Conservation (phyloP, 208 protist genomes). For the Crithidia bombi region DNA sequence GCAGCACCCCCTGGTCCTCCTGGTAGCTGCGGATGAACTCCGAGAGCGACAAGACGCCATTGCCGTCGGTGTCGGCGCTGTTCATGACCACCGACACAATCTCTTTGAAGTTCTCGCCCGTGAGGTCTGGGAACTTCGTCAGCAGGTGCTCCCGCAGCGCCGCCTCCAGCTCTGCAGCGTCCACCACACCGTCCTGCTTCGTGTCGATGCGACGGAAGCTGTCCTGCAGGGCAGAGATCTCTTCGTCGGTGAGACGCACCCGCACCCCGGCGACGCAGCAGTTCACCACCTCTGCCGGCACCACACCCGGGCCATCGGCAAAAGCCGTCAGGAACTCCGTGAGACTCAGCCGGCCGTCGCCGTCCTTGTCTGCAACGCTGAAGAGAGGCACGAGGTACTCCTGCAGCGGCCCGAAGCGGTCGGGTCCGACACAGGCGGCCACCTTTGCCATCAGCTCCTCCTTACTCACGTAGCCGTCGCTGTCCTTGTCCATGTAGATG, state of each 20-base stretch:
- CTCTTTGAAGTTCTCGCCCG: slow-evolving; percentile 64
- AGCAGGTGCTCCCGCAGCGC: slow-evolving; percentile 61
- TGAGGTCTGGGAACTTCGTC: slow-evolving; percentile 67
- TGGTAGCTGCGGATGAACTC: slow-evolving; percentile 90
- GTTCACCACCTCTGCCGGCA: slow-evolving; percentile 88
- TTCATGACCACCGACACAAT: slow-evolving; percentile 79
- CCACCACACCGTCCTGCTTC: slow-evolving; percentile 75
- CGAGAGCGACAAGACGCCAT: slow-evolving; percentile 74
- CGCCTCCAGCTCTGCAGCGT: slow-evolving; percentile 63
- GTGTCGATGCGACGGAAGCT: slow-evolving; percentile 74
- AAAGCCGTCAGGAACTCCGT: slow-evolving; percentile 82
- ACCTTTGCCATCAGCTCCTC: slow-evolving; percentile 66
- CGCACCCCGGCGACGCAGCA: slow-evolving; percentile 73
- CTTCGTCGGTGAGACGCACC: slow-evolving; percentile 79
- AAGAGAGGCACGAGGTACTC: slow-evolving; percentile 77
- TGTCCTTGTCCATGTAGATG: slow-evolving; percentile 85
- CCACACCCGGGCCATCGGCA: slow-evolving; percentile 73
- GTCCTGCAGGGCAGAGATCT: slow-evolving; percentile 77
- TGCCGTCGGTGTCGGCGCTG: slow-evolving; percentile 68
- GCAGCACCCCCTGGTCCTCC: slow-evolving; percentile 86
- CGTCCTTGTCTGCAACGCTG: slow-evolving; percentile 77
- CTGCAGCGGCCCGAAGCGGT: slow-evolving; percentile 54
- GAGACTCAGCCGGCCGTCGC: slow-evolving; percentile 64
- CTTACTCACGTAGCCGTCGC: slow-evolving; percentile 70
- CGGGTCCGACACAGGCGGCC: slow-evolving; percentile 43